A percentile compares a stretch with the other conserved stretches of the same genome.
phyloP scores from a whole-genome alignment of 2,329 filamentous ascomycete species.

The Trichoderma asperellum region DNA sequence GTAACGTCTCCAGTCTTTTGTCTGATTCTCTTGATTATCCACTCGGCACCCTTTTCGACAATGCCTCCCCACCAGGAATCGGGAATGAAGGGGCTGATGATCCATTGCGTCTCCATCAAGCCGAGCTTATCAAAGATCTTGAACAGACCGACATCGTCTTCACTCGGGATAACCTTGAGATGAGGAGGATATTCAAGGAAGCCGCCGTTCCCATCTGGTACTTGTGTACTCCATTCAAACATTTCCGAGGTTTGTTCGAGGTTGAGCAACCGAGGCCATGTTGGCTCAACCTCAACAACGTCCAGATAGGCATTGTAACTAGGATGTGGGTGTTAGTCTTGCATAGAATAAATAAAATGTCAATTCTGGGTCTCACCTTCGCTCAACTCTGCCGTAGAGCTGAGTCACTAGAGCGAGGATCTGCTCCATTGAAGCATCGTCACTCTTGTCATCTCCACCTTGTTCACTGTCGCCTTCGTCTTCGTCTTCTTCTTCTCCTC shows the following conservation, averaged over 20 bases:
- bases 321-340: not conserved
- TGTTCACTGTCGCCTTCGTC: not conserved
- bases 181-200: not conserved
- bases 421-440: not conserved
- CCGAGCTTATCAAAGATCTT: slow-evolving; percentile 4
- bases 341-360: not conserved
- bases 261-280: not conserved
- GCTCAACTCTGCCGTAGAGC: not conserved
- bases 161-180: not conserved
- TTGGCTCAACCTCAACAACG: not conserved
- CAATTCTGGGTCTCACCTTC: not conserved
- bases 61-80: not conserved
- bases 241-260: not conserved
- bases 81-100: slow-evolving; percentile 3
- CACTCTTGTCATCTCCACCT: not conserved
- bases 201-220: not conserved
- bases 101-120: slow-evolving; percentile 5
- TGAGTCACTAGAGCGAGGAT: not conserved
- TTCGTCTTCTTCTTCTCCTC: not conserved
- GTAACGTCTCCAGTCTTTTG: not conserved
- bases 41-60: not conserved
- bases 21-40: not conserved
- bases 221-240: not conserved
- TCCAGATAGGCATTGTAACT: not conserved
- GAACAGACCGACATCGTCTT: not conserved